A percentile compares a stretch with the other conserved stretches of the same genome.
Evolutionary conservation across 345 rosid species (phyloP).

Genomic region (Arabis hirsuta): DNA sequence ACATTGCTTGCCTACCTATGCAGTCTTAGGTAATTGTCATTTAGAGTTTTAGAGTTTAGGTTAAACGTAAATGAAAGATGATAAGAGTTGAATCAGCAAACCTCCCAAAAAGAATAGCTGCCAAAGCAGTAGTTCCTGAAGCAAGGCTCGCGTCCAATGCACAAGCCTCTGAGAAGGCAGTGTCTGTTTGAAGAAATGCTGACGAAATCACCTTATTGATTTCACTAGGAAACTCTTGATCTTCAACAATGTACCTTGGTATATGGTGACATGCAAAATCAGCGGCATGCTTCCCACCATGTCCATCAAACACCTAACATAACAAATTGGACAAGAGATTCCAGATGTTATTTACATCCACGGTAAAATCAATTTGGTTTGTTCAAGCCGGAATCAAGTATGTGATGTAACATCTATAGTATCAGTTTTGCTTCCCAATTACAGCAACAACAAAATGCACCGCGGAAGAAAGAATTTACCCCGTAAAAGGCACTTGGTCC

Average conservation of each 20-base stretch:
- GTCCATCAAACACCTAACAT: slow-evolving; percentile 79
- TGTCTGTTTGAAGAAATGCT: slow-evolving; percentile 81
- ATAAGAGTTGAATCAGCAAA: slow-evolving; percentile 35
- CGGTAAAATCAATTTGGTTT: not conserved
- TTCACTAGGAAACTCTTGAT: slow-evolving; percentile 70
- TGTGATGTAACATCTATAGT: too few species aligned
- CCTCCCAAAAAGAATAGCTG: slow-evolving; percentile 87
- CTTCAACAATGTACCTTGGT: slow-evolving; percentile 71
- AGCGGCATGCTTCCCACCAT: slow-evolving; percentile 94
- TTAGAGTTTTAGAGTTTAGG: not conserved
- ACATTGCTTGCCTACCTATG: slow-evolving; percentile 16
- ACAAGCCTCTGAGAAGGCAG: slow-evolving; percentile 79
- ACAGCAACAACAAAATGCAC: not conserved
- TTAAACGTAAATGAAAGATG: not conserved
- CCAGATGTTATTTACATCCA: not conserved
- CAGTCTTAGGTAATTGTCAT: slow-evolving; percentile 8
- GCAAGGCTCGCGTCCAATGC: slow-evolving; percentile 65
- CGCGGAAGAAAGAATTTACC: slow-evolving; percentile 47
- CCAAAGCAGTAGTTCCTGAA: slow-evolving; percentile 90
- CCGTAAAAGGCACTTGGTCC: slow-evolving; percentile 87
- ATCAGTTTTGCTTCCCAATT: too few species aligned
- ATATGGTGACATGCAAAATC: slow-evolving; percentile 70
- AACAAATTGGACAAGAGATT: not conserved
- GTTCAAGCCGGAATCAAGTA: not conserved
- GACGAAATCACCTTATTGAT: slow-evolving; percentile 73